Conservation (phyloP, 768 basidiomycete species). For the Pleurotus salmoneostramineus region DNA sequence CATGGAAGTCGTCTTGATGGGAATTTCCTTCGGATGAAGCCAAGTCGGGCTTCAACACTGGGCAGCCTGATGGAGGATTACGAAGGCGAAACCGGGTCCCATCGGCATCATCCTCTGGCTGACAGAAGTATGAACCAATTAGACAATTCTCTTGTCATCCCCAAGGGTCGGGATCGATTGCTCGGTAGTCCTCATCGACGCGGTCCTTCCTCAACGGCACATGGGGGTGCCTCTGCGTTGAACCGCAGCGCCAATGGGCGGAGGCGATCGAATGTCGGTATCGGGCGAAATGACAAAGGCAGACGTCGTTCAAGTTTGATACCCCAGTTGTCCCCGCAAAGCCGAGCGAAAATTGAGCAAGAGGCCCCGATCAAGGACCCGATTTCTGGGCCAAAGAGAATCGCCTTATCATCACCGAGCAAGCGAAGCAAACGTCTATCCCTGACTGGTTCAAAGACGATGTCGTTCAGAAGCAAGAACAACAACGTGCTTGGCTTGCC, state of each 20-base stretch:
- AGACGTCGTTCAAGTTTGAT: conserved; percentile 80
- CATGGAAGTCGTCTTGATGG: conserved; percentile 69
- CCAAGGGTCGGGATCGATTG: conserved; percentile 33
- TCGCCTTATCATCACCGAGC: conserved; percentile 48
- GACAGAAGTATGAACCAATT: conserved; percentile 64
- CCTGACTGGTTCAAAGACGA: conserved; percentile 37
- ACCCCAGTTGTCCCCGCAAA: conserved; percentile 55
- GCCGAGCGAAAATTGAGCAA: conserved; percentile 29
- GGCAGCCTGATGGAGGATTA: conserved; percentile 72
- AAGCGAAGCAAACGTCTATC: conserved; percentile 60
- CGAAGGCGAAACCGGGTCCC: conserved; percentile 37
- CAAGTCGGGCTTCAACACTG: conserved; percentile 37
- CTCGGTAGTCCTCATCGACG: conserved; percentile 46
- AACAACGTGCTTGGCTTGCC: conserved; percentile 21
- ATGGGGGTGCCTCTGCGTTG: conserved; percentile 13
- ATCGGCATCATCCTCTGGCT: conserved; percentile 43
- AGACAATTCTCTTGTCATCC: conserved; percentile 26
- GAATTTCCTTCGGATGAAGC: conserved; percentile 58
- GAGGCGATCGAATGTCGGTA: conserved; percentile 72
- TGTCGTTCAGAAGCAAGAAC: conserved; percentile 5
- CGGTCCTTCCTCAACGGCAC: conserved; percentile 41
- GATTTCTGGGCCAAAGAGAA: conserved; percentile 24
- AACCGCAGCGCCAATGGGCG: conserved; percentile 35
- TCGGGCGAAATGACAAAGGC: conserved; percentile 68
- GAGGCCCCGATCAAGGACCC: conserved; percentile 16